A percentile compares a stretch with the other conserved stretches of the same genome.
These are phyloP conservation scores for Microdochium bolleyi DNA, from an alignment of 2,329 filamentous ascomycete genomes.

Conservation along the genomic window DNA sequence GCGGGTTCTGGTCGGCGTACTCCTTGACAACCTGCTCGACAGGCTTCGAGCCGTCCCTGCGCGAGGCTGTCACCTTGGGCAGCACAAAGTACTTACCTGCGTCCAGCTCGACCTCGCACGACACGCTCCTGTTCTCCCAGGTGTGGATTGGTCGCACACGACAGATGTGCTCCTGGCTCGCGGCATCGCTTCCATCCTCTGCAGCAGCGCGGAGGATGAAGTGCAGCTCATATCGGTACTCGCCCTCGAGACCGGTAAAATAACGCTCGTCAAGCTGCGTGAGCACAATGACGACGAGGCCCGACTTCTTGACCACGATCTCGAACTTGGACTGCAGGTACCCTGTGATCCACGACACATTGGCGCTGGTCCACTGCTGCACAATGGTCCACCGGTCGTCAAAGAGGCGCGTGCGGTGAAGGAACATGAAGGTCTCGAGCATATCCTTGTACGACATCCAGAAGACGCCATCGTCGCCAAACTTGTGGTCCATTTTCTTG, in stretches of 20 bases:
- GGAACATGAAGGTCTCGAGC: constrained; percentile 32
- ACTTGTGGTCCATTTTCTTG: constrained; percentile 54
- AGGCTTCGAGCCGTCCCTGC: constrained; percentile 32
- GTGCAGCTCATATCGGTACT: constrained; percentile 32
- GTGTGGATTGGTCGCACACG: constrained; percentile 22
- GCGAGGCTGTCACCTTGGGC: constrained; percentile 55
- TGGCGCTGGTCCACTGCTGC: constrained; percentile 33
- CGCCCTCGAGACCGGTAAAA: constrained; percentile 34
- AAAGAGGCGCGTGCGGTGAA: constrained; percentile 38
- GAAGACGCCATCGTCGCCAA: constrained; percentile 57
- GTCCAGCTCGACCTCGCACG: constrained; percentile 63
- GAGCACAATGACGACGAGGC: constrained; percentile 33
- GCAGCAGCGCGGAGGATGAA: constrained; percentile 30
- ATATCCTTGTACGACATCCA: constrained; percentile 38
- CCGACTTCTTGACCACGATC: constrained; percentile 29
- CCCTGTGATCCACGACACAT: constrained; percentile 34
- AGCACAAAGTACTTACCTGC: constrained; percentile 61
- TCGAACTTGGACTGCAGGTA: constrained; percentile 36
- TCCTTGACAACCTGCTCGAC: constrained; percentile 53
- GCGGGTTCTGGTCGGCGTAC: constrained; percentile 35
- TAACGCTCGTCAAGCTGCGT: constrained; percentile 36
- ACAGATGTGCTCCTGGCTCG: constrained; percentile 20
- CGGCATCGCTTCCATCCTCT: constrained; percentile 3
- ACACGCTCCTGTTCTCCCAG: constrained; percentile 54
- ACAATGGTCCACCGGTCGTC: constrained; percentile 35